Percentiles rank a stretch among this genome's conserved stretches.
These are phyloP conservation scores for Pythium apleroticum DNA, from an alignment of 352 stramenopile species.

Conservation along the genomic window DNA sequence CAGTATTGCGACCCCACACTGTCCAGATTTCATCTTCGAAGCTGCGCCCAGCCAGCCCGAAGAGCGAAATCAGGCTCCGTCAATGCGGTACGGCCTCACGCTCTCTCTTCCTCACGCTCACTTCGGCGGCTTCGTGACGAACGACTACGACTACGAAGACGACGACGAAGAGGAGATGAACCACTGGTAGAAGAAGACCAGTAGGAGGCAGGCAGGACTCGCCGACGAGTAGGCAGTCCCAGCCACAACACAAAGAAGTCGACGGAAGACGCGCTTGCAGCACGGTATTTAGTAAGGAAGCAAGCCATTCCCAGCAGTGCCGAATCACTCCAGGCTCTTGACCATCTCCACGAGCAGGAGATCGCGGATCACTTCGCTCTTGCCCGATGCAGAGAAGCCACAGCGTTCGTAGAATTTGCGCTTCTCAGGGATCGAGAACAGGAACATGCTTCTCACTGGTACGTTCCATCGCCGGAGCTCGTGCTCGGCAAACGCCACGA, in stretches of 20 bases:
- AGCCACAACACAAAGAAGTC: not conserved
- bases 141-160: constrained; percentile 20
- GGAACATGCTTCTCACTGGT: constrained; percentile 3
- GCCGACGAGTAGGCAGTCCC: not conserved
- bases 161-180: constrained; percentile 18
- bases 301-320: not conserved
- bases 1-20: no score
- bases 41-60: no score
- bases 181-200: not conserved
- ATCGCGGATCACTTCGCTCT: constrained; percentile 8
- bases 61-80: no score
- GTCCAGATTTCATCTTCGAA: no score
- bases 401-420: constrained; percentile 18
- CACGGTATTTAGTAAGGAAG: constrained; percentile 15
- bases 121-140: constrained; percentile 18
- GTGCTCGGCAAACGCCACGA: constrained; percentile 17
- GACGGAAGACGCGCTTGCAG: not conserved
- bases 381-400: not conserved
- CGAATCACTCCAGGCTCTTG: not conserved
- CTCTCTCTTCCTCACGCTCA: no score
- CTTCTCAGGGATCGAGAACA: constrained; percentile 21
- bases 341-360: constrained; percentile 22
- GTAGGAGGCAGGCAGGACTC: not conserved
- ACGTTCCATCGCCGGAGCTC: constrained; percentile 7
- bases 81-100: no score